These are phyloP conservation scores for Trichoderma asperelloides DNA, from an alignment of 495 filamentous ascomycete genomes.

Conservation along the genomic window DNA sequence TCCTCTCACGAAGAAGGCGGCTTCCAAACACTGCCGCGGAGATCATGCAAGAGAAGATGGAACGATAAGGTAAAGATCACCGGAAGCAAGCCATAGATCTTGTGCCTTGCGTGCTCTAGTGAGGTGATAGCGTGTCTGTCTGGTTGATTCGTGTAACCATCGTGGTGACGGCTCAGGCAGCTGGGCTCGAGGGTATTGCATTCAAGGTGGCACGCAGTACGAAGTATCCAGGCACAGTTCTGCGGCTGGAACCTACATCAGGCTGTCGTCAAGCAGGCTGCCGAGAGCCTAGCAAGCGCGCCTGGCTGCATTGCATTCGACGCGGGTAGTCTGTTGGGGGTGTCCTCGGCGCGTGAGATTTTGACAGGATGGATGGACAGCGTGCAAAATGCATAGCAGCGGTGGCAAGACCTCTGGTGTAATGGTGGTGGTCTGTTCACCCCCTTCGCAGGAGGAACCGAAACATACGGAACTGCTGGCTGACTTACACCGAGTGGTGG, in stretches of 20 bases:
- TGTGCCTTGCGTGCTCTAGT: background rate
- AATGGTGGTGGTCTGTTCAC: slow-evolving; percentile 7
- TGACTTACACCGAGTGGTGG: background rate
- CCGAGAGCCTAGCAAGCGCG: background rate
- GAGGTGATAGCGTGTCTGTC: background rate
- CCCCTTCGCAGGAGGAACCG: background rate
- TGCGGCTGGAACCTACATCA: background rate
- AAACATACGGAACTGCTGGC: background rate
- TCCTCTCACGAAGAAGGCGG: background rate
- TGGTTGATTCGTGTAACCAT: background rate
- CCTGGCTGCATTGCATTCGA: background rate
- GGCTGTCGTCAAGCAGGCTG: background rate
- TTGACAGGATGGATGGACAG: background rate
- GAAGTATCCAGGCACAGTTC: background rate
- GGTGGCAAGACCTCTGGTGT: background rate
- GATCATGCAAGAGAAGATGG: background rate
- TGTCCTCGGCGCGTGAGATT: background rate
- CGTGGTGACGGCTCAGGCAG: background rate
- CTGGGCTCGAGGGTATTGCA: background rate
- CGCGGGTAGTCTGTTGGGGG: background rate
- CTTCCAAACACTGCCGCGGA: background rate
- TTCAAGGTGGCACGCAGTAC: background rate
- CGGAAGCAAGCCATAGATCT: background rate
- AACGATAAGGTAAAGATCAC: background rate
- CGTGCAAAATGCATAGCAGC: no score